A percentile compares a stretch with the other conserved stretches of the same genome.
Conservation (phyloP, 495 filamentous ascomycete species). For the Aspergillus kassunensis region DNA sequence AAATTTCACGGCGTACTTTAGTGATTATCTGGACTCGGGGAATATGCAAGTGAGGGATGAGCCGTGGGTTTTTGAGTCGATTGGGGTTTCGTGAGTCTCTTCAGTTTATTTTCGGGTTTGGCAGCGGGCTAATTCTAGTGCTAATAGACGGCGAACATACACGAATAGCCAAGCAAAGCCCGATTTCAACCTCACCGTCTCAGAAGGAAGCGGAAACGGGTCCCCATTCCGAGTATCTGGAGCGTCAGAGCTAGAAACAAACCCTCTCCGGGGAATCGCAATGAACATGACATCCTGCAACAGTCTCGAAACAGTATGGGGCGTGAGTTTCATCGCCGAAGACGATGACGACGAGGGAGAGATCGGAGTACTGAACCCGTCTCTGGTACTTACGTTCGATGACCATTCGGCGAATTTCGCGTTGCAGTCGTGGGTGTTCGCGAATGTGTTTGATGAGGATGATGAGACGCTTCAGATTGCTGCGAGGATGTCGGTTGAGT, state of each 20-base stretch:
- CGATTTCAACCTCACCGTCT: constrained; percentile 2
- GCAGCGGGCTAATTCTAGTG: no score
- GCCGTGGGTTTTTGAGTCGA: constrained; percentile 3
- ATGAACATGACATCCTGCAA: constrained; percentile 5
- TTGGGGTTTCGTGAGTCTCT: background rate
- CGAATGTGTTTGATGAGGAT: background rate
- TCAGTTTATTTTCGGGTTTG: background rate
- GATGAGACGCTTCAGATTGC: background rate
- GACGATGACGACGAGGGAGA: background rate
- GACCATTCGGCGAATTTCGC: background rate
- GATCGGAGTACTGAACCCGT: background rate
- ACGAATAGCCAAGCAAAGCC: background rate
- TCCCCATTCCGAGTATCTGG: background rate
- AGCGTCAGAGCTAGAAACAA: background rate
- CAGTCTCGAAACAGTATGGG: background rate
- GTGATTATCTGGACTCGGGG: background rate
- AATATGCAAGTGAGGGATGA: background rate
- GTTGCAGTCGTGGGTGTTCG: background rate
- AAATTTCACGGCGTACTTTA: constrained; percentile 4
- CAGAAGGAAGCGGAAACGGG: background rate
- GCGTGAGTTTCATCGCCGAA: background rate
- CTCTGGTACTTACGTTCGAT: background rate
- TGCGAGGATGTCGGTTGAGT: background rate
- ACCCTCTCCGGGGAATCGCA: background rate
- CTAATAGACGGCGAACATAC: background rate